phyloP scores from a whole-genome alignment of 2,329 filamentous ascomycete species.

The Cladophialophora immunda region DNA sequence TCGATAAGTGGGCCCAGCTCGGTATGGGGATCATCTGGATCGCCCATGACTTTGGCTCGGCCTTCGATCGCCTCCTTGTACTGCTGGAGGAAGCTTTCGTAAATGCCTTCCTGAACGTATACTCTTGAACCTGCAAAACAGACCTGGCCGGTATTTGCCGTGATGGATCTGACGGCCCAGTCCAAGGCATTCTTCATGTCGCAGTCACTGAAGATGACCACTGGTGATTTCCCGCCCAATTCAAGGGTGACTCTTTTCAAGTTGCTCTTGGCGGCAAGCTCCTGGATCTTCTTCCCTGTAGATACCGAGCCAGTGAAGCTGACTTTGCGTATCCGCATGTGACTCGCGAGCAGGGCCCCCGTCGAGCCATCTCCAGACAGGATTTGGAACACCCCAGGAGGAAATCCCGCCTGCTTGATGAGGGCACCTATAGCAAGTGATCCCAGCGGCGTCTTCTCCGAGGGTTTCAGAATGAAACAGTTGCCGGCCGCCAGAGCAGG shows the following conservation, averaged over 20 bases:
- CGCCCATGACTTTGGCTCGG: conserved; percentile 42
- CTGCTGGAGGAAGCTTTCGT: conserved; percentile 64
- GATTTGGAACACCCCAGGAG: conserved; percentile 68
- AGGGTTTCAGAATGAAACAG: conserved; percentile 64
- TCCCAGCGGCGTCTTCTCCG: conserved; percentile 61
- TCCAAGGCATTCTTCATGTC: conserved; percentile 45
- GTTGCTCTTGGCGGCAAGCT: conserved; percentile 58
- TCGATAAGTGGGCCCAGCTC: conserved; percentile 55
- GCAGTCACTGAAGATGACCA: conserved; percentile 47
- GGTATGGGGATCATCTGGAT: conserved; percentile 50
- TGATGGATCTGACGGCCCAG: conserved; percentile 44
- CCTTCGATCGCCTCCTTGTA: conserved; percentile 42
- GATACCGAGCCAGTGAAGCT: conserved; percentile 68
- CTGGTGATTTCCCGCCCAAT: conserved; percentile 52
- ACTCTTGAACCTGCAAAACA: conserved; percentile 60
- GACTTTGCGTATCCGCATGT: conserved; percentile 68
- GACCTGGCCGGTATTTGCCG: conserved; percentile 45
- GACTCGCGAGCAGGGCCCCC: conserved; percentile 65
- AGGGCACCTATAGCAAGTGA: conserved; percentile 65
- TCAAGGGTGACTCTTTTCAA: conserved; percentile 69
- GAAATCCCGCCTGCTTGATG: conserved; percentile 64
- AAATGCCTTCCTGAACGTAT: conserved; percentile 67
- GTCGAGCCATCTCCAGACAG: conserved; percentile 67
- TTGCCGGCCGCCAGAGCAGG: conserved; percentile 61
- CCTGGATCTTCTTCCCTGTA: conserved; percentile 68